Conservation (phyloP, 2,329 filamentous ascomycete species). For the Xenosphaeropsis pyriputrescens region DNA sequence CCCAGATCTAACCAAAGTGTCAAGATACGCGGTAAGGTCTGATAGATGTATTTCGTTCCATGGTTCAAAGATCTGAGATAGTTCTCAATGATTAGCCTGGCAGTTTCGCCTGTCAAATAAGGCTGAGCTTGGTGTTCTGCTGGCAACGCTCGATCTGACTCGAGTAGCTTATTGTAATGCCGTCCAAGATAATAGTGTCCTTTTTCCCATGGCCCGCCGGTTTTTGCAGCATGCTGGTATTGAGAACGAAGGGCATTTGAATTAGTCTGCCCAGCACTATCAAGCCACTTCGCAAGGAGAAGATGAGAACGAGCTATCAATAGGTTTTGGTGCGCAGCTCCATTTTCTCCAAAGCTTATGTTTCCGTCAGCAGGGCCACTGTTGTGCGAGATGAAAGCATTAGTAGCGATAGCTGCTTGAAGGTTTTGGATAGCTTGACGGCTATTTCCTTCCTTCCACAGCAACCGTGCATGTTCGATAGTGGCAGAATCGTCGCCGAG, state of each 20-base stretch:
- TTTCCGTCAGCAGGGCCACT: slow-evolving; percentile 6
- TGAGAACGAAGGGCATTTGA: slow-evolving; percentile 64
- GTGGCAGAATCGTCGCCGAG: slow-evolving; percentile 77
- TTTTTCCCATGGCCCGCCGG: slow-evolving; percentile 71
- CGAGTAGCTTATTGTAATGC: slow-evolving; percentile 91
- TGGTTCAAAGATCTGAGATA: slow-evolving; percentile 76
- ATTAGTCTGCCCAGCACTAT: slow-evolving; percentile 85
- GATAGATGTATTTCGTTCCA: slow-evolving; percentile 91
- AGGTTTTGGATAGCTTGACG: slow-evolving; percentile 89
- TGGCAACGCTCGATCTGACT: slow-evolving; percentile 70
- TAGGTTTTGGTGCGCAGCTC: slow-evolving; percentile 33
- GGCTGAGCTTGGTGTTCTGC: slow-evolving; percentile 63
- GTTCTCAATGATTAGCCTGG: slow-evolving; percentile 85
- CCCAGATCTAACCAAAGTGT: slow-evolving; percentile 93
- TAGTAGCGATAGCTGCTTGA: slow-evolving; percentile 69
- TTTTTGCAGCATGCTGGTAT: slow-evolving; percentile 70
- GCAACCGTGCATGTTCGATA: slow-evolving; percentile 82
- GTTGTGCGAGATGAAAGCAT: slow-evolving; percentile 46
- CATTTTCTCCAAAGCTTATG: slow-evolving; percentile 9
- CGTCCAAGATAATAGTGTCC: slow-evolving; percentile 94
- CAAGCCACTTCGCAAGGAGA: slow-evolving; percentile 90
- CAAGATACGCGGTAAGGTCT: slow-evolving; percentile 79
- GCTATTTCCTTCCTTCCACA: slow-evolving; percentile 89
- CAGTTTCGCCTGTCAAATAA: slow-evolving; percentile 67
- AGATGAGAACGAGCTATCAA: slow-evolving; percentile 70